Percentiles rank a stretch among this genome's conserved stretches.
Evolutionary conservation across 2,329 filamentous ascomycete genomes (phyloP).

Genomic region (Aspergillus fumigatus): DNA sequence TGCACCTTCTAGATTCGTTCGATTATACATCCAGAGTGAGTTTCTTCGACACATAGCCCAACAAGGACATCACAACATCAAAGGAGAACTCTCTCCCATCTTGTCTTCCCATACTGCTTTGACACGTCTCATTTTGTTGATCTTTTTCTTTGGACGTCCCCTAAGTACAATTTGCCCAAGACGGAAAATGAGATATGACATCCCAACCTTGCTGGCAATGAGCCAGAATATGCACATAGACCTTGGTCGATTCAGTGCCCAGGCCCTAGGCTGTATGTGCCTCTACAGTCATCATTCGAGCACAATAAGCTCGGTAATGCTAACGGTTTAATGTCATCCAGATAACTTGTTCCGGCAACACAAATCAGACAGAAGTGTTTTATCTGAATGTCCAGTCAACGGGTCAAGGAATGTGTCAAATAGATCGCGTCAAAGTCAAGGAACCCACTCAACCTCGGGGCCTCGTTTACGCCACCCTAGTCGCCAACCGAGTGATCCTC

Average conservation of each 20-base stretch:
- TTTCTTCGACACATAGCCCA: neutral
- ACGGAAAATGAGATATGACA: conserved; percentile 33
- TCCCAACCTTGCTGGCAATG: conserved; percentile 34
- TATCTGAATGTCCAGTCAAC: conserved; percentile 25
- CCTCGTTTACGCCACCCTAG: conserved; percentile 16
- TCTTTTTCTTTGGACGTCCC: neutral
- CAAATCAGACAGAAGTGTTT: conserved; percentile 15
- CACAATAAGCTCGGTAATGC: neutral
- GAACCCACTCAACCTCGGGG: conserved; percentile 10
- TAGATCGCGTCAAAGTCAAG: conserved; percentile 17
- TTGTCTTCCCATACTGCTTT: neutral
- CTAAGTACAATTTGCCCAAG: neutral
- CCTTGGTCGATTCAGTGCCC: conserved; percentile 21
- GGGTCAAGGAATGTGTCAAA: conserved; percentile 19
- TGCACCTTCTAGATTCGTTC: neutral
- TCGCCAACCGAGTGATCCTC: conserved; percentile 32
- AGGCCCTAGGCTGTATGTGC: conserved; percentile 29
- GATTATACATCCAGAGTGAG: neutral
- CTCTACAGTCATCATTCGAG: neutral
- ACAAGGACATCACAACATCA: neutral
- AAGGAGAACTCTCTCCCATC: neutral
- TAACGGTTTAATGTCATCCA: conserved; percentile 4
- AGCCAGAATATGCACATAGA: conserved; percentile 24
- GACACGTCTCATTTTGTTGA: neutral
- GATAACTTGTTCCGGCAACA: conserved; percentile 22